Conservation (phyloP, 148 eudicot species). For the Persicaria maculosa region DNA sequence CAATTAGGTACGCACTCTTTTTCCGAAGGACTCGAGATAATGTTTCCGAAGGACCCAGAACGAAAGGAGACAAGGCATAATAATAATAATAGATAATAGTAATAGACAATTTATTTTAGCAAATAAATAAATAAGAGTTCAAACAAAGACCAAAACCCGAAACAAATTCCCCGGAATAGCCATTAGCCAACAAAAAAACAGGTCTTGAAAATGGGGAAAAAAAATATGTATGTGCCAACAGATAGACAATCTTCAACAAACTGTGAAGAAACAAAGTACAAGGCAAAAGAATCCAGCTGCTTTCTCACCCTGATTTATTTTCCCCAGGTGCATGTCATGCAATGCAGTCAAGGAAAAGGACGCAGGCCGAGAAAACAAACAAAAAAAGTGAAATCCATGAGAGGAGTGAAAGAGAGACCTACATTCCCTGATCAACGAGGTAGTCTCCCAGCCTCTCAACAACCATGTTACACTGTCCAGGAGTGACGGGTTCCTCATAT, state of each 20-base stretch:
- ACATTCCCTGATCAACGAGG: slow-evolving; percentile 18
- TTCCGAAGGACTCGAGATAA: no score
- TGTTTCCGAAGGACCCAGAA: no score
- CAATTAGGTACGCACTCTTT: no score
- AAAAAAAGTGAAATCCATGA: not conserved
- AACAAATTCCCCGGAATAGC: not conserved
- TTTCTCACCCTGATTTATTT: not conserved
- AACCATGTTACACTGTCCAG: slow-evolving; percentile 20
- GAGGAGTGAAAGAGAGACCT: not conserved
- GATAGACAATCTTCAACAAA: no score
- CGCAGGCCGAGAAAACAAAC: not conserved
- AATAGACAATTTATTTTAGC: not conserved
- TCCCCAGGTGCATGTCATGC: not conserved
- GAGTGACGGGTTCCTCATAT: slow-evolving; percentile 19
- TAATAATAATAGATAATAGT: no score
- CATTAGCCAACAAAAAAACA: not conserved
- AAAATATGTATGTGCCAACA: not conserved
- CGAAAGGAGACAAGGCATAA: not conserved
- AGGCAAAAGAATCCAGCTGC: not conserved
- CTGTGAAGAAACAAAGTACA: no score
- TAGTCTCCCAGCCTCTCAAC: slow-evolving; percentile 21
- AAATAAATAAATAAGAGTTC: not conserved
- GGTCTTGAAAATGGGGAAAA: not conserved
- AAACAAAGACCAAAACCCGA: not conserved
- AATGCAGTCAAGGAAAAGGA: not conserved